Conservation (phyloP, 495 filamentous ascomycete genomes). For the Ascodesmis nigricans region DNA sequence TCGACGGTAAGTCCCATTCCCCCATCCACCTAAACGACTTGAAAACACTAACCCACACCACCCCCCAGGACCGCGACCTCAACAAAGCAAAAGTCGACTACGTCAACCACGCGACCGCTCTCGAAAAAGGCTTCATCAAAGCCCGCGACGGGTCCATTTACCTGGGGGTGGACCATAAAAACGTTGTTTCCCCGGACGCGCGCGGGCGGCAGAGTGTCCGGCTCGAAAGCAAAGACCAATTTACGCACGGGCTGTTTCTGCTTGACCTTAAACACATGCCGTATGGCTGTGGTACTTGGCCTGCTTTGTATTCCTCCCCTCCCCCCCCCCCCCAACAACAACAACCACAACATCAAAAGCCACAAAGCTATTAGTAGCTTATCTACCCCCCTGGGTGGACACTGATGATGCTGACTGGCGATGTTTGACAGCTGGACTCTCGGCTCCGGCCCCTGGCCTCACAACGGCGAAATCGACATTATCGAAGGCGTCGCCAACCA, state of each 20-base stretch:
- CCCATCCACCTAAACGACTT: neutral
- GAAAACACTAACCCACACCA: neutral
- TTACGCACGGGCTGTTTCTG: slow-evolving; percentile 46
- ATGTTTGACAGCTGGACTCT: slow-evolving; percentile 35
- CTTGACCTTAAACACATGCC: slow-evolving; percentile 63
- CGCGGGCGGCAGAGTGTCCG: slow-evolving; percentile 46
- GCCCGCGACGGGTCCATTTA: slow-evolving; percentile 30
- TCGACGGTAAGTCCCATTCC: slow-evolving; percentile 26
- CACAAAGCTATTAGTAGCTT: neutral
- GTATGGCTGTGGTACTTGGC: slow-evolving; percentile 50
- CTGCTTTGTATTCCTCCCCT: slow-evolving; percentile 29
- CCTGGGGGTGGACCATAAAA: slow-evolving; percentile 31
- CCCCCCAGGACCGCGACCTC: slow-evolving; percentile 30
- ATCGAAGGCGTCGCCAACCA: slow-evolving; percentile 65
- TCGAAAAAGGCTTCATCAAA: slow-evolving; percentile 33
- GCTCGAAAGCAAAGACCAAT: slow-evolving; percentile 44
- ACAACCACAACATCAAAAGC: neutral
- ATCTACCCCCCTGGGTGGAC: neutral
- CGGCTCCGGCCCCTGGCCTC: slow-evolving; percentile 57
- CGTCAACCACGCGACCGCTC: slow-evolving; percentile 33
- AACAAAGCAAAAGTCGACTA: slow-evolving; percentile 53
- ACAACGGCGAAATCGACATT: slow-evolving; percentile 72
- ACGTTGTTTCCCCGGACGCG: slow-evolving; percentile 25
- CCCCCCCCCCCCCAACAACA: neutral
- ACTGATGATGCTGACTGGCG: neutral